Conservation (phyloP, 495 filamentous ascomycete genomes). For the Hyaloscypha variabilis region DNA sequence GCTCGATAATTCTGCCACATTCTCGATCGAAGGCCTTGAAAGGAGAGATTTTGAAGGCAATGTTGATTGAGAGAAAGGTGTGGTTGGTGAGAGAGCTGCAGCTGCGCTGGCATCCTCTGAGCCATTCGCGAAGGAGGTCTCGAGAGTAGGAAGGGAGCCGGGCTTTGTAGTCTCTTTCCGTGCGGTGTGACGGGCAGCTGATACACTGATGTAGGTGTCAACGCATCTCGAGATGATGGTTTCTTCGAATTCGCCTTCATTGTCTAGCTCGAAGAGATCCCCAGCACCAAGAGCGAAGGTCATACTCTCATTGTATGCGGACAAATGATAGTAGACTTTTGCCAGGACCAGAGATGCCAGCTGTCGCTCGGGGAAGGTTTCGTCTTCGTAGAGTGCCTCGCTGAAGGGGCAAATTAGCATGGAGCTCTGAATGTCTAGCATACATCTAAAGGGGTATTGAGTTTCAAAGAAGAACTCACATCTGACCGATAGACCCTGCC, state of each 20-base stretch:
- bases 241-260: slow-evolving; percentile 94
- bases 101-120: slow-evolving; percentile 63
- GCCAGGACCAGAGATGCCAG: slow-evolving; percentile 93
- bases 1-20: slow-evolving; percentile 48
- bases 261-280: slow-evolving; percentile 90
- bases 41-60: slow-evolving; percentile 92
- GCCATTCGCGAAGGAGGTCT: slow-evolving; percentile 73
- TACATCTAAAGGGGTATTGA: slow-evolving; percentile 1
- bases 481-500: slow-evolving; percentile 85
- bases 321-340: slow-evolving; percentile 98
- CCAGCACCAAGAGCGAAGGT: slow-evolving; percentile 94
- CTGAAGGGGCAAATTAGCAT: slow-evolving; percentile 46
- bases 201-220: slow-evolving; percentile 93
- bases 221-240: slow-evolving; percentile 98
- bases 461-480: slow-evolving; percentile 61
- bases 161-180: slow-evolving; percentile 48
- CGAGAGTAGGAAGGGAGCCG: slow-evolving; percentile 65
- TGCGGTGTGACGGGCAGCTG: slow-evolving; percentile 65
- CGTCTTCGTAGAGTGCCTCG: slow-evolving; percentile 97
- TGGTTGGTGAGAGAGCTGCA: slow-evolving; percentile 80
- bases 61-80: slow-evolving; percentile 89
- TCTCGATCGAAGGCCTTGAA: slow-evolving; percentile 65
- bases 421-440: slow-evolving; percentile 3
- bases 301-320: slow-evolving; percentile 99
- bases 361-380: slow-evolving; percentile 89